phyloP scores from a whole-genome alignment of 1,284 basidiomycete species.

The Leccinum griseonigrum region DNA sequence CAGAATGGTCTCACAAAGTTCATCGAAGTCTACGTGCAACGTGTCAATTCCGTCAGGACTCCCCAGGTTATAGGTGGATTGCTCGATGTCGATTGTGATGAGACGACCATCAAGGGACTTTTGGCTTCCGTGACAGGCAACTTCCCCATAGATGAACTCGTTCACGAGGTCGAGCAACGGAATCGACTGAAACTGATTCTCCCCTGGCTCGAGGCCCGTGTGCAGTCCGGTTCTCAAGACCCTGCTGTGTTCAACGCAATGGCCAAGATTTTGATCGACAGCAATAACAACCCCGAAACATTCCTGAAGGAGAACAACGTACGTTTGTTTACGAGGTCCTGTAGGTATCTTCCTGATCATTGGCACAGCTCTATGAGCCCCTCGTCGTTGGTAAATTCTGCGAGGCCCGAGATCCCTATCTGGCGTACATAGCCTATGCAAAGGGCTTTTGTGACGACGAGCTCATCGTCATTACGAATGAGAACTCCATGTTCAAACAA shows the following conservation, averaged over 20 bases:
- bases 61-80: slow-evolving; percentile 98
- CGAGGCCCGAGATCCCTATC: slow-evolving; percentile 97
- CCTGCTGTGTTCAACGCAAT: slow-evolving; percentile 94
- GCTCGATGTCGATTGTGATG: slow-evolving; percentile 98
- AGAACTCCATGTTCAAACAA: slow-evolving; percentile 99
- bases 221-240: slow-evolving; percentile 91
- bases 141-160: slow-evolving; percentile 97
- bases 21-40: slow-evolving; percentile 99
- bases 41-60: slow-evolving; percentile 95
- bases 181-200: slow-evolving; percentile 97
- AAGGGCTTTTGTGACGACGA: slow-evolving; percentile 99
- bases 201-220: slow-evolving; percentile 94
- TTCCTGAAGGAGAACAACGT: slow-evolving; percentile 99
- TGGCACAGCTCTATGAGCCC: slow-evolving; percentile 84
- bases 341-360: background rate
- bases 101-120: slow-evolving; percentile 92
- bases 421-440: slow-evolving; percentile 99
- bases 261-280: slow-evolving; percentile 98
- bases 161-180: slow-evolving; percentile 94
- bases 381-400: slow-evolving; percentile 98
- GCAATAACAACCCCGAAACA: slow-evolving; percentile 96
- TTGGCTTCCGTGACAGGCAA: slow-evolving; percentile 94
- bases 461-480: slow-evolving; percentile 95
- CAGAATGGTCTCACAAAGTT: slow-evolving; percentile 97
- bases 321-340: slow-evolving; percentile 28